Percentiles rank a stretch among this genome's conserved stretches.
Evolutionary conservation across 73 alveolate species (phyloP).

Genomic region (Tetrahymena borealis): DNA sequence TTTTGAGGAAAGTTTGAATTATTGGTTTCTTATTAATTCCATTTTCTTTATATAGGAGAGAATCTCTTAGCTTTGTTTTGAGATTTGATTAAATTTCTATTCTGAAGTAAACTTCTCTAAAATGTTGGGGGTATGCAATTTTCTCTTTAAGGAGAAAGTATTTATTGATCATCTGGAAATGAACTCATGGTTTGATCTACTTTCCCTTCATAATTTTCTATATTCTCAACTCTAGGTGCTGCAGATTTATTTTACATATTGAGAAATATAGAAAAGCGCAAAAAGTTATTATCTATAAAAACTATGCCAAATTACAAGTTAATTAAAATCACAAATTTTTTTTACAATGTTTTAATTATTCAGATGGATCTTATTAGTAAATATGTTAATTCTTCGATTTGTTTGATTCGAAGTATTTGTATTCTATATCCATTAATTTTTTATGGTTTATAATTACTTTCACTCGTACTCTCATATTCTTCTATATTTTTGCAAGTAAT

Average conservation of each 20-base stretch:
- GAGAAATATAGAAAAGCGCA: neutral
- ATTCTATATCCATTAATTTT: no score
- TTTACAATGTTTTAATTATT: no score
- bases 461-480: no score
- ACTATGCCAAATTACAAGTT: neutral
- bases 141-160: neutral
- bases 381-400: no score
- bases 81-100: neutral
- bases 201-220: neutral
- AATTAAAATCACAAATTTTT: no score
- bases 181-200: neutral
- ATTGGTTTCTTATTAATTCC: neutral
- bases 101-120: neutral
- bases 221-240: neutral
- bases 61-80: neutral
- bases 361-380: no score
- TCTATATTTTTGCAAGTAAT: no score
- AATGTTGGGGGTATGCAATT: neutral
- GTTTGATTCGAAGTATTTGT: no score
- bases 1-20: neutral
- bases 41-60: neutral
- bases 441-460: no score
- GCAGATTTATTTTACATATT: neutral
- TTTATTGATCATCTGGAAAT: neutral
- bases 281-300: neutral